Evolutionary conservation across 129 eudicot genomes (phyloP), one percentile per base, ranked within the genome.

Genomic region (Oenanthe sinensis): DNA sequence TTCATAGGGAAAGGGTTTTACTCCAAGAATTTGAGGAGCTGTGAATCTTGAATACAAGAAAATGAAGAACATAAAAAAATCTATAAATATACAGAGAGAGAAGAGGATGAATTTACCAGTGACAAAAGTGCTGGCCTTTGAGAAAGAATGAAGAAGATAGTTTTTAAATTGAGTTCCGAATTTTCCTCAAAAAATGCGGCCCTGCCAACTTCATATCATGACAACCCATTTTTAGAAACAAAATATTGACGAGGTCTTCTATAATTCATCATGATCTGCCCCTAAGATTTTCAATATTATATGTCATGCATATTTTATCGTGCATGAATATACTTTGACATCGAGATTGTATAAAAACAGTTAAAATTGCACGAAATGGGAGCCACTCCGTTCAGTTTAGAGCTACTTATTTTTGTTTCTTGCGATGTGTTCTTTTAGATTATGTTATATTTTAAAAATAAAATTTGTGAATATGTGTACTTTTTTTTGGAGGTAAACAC

Each of bases 121-220:
- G 80, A 82, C 70, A 80, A 87, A 80, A 81, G 70, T 84, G 88
- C 82, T 69, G 81, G 84, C 73, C 78, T 71, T 42, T 69, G 54
- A 44, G 77, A 76, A 81, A 85, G 85, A 79, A 81, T 69, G 89
- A 76, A 79, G 76, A 79, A 45, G n/a, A 75, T 76, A 55, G 84
- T 48, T 47, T 81, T 81, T 82, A 79, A 72, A 49, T 50, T 55
- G 40, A 46, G 11, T 24, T 55, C 81, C 79, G 83, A 63, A 54
- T 71, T 75, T 55, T 87, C 52, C 82, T 84, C 86, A 74, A 60
- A 55, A 77, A 71, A 67, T 75, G 72, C 81, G 80, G 81, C 81
- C 84, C 77, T 52, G 68, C 69, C 82, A 71, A 65, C 76, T 44
- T 37, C 74, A 37, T 69, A 47, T 71, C 24, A 50, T 16, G 36